phyloP scores from a whole-genome alignment of 164 flowering plant species.

The Taxillus chinensis region DNA sequence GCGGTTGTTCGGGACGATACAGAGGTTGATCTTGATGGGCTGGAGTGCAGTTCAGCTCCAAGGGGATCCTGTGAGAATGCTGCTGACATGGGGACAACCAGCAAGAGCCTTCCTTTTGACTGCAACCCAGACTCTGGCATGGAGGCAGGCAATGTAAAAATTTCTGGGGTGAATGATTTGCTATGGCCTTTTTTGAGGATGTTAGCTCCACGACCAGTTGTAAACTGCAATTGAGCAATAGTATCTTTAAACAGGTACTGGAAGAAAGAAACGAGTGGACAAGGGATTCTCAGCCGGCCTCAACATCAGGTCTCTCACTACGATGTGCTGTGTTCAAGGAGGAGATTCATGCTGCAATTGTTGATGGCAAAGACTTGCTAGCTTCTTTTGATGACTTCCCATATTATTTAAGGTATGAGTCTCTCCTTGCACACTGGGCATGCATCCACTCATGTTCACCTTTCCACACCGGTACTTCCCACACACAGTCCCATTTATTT shows the following conservation, averaged over 20 bases:
- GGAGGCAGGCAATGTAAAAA: conserved; percentile 47
- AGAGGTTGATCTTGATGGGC: conserved; percentile 47
- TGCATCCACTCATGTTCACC: neutral
- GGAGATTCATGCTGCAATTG: conserved; percentile 49
- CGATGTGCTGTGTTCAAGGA: conserved; percentile 55
- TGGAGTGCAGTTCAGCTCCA: conserved; percentile 40
- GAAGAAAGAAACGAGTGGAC: conserved; percentile 51
- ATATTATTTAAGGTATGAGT: conserved; percentile 60
- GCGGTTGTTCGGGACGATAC: conserved; percentile 36
- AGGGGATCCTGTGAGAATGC: conserved; percentile 33
- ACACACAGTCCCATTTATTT: too few relatives aligned
- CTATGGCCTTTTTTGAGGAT: conserved; percentile 33
- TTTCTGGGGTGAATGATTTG: conserved; percentile 36
- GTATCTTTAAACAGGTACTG: conserved; percentile 35
- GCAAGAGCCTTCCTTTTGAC: conserved; percentile 36
- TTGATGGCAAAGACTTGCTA: conserved; percentile 50
- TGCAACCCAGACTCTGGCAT: conserved; percentile 34
- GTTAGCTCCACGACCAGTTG: conserved; percentile 29
- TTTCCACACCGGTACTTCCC: too few relatives aligned
- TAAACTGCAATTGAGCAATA: conserved; percentile 35
- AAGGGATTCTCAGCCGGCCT: conserved; percentile 51
- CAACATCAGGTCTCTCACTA: conserved; percentile 39
- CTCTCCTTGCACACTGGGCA: neutral
- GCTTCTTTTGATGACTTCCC: conserved; percentile 73
- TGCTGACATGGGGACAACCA: conserved; percentile 31